Conservation (phyloP, 352 stramenopile species). For the Phytophthora syringae region DNA sequence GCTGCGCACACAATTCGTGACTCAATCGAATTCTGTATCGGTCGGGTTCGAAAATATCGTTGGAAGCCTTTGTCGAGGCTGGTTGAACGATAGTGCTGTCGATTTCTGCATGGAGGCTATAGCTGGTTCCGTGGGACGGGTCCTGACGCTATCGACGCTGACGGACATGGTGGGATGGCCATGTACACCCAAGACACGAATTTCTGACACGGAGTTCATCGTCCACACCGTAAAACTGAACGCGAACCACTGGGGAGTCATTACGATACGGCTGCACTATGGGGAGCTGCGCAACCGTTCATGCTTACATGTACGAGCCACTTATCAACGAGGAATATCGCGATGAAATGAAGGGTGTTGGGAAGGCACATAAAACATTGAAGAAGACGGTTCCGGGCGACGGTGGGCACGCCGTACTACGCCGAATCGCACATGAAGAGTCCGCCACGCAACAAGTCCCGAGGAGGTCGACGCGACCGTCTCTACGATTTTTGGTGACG, state of each 20-base stretch:
- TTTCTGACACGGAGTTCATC: not conserved
- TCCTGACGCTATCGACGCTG: not conserved
- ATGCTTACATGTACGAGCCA: constrained; percentile 8
- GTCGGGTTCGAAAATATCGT: constrained; percentile 6
- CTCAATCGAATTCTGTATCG: not conserved
- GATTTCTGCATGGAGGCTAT: constrained; percentile 1
- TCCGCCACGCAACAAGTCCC: too few relatives aligned
- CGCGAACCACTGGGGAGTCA: constrained; percentile 9
- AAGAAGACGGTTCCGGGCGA: too few relatives aligned
- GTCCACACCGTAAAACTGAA: not conserved
- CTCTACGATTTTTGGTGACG: too few relatives aligned
- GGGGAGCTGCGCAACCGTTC: not conserved
- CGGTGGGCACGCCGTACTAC: too few relatives aligned
- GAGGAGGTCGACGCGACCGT: too few relatives aligned
- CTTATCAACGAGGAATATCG: constrained; percentile 6
- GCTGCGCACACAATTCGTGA: not conserved
- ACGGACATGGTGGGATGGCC: not conserved
- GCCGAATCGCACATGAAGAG: too few relatives aligned
- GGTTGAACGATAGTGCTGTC: constrained; percentile 7
- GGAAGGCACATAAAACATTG: not conserved
- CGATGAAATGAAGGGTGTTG: not conserved
- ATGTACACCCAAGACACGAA: not conserved
- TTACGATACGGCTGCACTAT: constrained; percentile 2
- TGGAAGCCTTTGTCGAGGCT: constrained; percentile 1
- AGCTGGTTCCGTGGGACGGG: not conserved